Evolutionary conservation across 495 filamentous ascomycete species (phyloP), one percentile per base, ranked within the genome.

Genomic region (Polyplosphaeria fusca): DNA sequence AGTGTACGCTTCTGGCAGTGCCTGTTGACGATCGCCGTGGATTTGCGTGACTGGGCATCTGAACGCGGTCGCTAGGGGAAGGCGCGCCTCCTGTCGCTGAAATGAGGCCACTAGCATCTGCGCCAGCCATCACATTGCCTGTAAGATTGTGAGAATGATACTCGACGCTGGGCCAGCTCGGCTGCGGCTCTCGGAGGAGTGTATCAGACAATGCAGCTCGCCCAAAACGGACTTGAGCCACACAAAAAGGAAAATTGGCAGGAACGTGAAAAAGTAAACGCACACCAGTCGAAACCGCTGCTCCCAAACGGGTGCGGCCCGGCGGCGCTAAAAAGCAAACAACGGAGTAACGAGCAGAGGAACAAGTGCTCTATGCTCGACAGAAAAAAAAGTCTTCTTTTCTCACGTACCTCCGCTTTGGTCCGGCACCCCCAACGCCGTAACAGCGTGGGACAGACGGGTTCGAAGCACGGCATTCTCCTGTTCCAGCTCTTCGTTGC

Each of bases 401-500:
- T n/a, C 35, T 22, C 54, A 66, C 63, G 39, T 58, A 66, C 63
- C 63, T 55, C 30, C 25, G 19, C 25, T 40, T 47, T 65, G 53
- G 45, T 56, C 64, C n/a, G 57, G 45, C 13, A 60, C 52, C 38
- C 63, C 57, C 20, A 67, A 20, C 16, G 54, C 47, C 14, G 56
- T 55, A 18, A 64, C 57, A 22, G 64, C 64, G 11, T 72, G 65
- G 19, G 50, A 56, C 3, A 74, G 67, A 12, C 61, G 62, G 11
- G 47, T 57, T 19, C 70, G 68, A 3, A 74, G 63, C 19, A 68
- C 57, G 0, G 54, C 60, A 47, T 71, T 77, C 63, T 86, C 81
- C 22, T 72, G 68, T 60, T 84, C 77, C 25, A 85, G 67, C 30
- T 77, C 74, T 22, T 73, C 69, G 67, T 82, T 84, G 2, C 75